Evolutionary conservation across 2,329 filamentous ascomycete genomes (phyloP).

Genomic region (Alternaria panax): DNA sequence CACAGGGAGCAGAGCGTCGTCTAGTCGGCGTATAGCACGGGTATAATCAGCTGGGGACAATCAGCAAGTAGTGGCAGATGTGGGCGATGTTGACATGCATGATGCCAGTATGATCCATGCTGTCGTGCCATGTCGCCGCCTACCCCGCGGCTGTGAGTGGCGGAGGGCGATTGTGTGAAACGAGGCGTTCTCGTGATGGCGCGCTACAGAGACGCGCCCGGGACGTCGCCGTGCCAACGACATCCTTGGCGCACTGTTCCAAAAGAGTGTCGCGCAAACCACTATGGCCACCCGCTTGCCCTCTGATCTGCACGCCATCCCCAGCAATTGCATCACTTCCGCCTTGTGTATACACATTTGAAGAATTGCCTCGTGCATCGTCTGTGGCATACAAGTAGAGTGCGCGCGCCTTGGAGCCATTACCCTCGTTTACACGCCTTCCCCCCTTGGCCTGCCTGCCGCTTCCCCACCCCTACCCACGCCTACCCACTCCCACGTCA

Average conservation of each 20-base stretch:
- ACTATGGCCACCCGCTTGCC: constrained; percentile 31
- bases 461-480: constrained; percentile 14
- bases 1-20: background rate
- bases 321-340: constrained; percentile 39
- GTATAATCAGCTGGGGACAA: background rate
- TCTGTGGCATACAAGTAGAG: background rate
- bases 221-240: constrained; percentile 22
- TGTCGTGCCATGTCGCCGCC: constrained; percentile 5
- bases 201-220: constrained; percentile 18
- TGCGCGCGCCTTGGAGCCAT: constrained; percentile 5
- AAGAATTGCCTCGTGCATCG: constrained; percentile 1
- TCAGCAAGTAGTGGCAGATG: background rate
- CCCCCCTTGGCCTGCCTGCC: constrained; percentile 8
- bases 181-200: constrained; percentile 30
- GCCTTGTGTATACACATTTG: constrained; percentile 12
- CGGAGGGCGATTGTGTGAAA: constrained; percentile 34
- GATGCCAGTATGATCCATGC: constrained; percentile 14
- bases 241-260: constrained; percentile 7
- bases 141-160: constrained; percentile 21
- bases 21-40: background rate
- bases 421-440: constrained; percentile 17
- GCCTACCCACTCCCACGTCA: constrained; percentile 8
- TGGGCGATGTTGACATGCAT: constrained; percentile 35
- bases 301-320: constrained; percentile 24
- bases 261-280: constrained; percentile 27